Evolutionary conservation across 129 eudicot species (phyloP), one percentile per base, ranked within the genome.

Genomic region (Arctium lappa): DNA sequence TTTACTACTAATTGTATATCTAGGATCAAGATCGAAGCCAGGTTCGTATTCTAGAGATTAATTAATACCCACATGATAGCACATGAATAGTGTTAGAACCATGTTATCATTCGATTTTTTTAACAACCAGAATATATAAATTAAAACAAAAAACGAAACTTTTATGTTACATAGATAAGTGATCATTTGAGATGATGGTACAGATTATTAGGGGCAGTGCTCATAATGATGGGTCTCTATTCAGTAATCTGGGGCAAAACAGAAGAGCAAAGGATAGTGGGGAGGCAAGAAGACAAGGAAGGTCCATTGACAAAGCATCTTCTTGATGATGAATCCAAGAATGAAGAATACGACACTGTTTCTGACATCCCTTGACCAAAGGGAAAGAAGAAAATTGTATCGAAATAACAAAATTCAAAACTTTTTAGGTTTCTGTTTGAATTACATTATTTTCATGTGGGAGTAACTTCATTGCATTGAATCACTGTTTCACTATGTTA

Each of bases 241-340:
- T 83, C 89, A 33, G 97, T 92, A 30, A 62, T 92, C 69, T 92
- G 98, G 98, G 98, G 97, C n/a, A 94, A 94, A 88, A 86, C 89
- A 72, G 88, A 86, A 81, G 98, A 94, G 75, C 82, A 83, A 48
- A 88, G 62, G 79, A 75, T 85, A 76, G 27, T 72, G 33, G 89
- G 85, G 78, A 86, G 60, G 16, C 85, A 80, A 85, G 81, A 81
- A n/a, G 89, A 91, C 37, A 85, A 79, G 60, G 82, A 77, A 77
- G 74, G 10, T 78, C 53, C 84, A 56, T 83, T 92, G 83, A 85
- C 90, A 34, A 90, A 86, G 77, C 89, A 88, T 85, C 95, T 94
- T 40, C 90, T 94, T 78, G 85, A 84, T 36, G 78, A 15, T 13
- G 82, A 86, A 29, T 81, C 71, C 74, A 82, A 83, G 29, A 74